These are phyloP conservation scores for Agarophyton chilense DNA, from an alignment of 23 red algal species.

Conservation along the genomic window DNA sequence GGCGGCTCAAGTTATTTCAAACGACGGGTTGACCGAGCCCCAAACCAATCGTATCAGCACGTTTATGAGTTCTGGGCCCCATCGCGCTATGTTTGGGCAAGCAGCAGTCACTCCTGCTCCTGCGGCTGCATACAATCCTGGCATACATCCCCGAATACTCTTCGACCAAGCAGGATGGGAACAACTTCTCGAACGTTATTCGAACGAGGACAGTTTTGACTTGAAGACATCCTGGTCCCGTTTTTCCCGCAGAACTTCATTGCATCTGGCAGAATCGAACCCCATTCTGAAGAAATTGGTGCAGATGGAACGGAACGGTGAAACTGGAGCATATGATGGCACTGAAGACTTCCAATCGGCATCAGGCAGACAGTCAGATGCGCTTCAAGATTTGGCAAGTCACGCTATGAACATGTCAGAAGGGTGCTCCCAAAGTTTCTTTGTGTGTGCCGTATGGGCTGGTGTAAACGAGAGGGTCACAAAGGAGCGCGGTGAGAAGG, in stretches of 20 bases:
- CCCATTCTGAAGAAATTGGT: neutral
- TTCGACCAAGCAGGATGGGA: conserved; percentile 19
- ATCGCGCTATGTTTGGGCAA: conserved; percentile 14
- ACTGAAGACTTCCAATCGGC: neutral
- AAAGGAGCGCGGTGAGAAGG: neutral
- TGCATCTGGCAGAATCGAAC: neutral
- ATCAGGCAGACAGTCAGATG: neutral
- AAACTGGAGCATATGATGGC: neutral
- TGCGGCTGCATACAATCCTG: neutral
- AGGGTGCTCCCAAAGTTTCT: neutral
- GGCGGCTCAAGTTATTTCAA: neutral
- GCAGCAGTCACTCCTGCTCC: conserved; percentile 46
- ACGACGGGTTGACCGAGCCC: neutral
- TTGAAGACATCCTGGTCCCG: conserved; percentile 1
- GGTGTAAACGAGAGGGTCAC: conserved; percentile 23
- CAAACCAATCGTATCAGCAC: neutral
- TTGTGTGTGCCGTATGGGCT: conserved; percentile 52
- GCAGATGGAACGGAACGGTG: conserved; percentile 4
- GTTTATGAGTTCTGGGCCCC: conserved; percentile 4
- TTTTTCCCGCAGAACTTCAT: neutral
- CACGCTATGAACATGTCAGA: conserved; percentile 5
- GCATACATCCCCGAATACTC: conserved; percentile 42
- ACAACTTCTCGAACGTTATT: conserved; percentile 13
- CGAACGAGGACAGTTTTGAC: conserved; percentile 12
- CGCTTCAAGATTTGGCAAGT: conserved; percentile 18